These are phyloP conservation scores for Mytilinidion resinicola DNA, from an alignment of 495 filamentous ascomycete genomes.

Conservation along the genomic window DNA sequence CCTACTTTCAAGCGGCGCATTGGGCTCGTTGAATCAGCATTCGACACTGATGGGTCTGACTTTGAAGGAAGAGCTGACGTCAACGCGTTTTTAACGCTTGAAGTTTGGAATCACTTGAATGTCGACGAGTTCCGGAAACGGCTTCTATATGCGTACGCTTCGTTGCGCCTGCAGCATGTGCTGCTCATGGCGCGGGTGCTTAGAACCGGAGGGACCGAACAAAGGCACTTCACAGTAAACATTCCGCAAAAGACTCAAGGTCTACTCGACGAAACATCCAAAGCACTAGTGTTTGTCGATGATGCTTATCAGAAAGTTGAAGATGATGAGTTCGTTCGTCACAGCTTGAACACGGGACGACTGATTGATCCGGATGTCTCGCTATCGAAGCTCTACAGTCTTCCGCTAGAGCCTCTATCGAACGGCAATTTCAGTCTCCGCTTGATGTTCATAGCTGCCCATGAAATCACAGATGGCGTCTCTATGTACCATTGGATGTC, in stretches of 20 bases:
- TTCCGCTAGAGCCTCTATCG: constrained; percentile 18
- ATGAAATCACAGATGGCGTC: constrained; percentile 34
- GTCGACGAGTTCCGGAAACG: constrained; percentile 22
- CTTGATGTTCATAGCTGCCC: constrained; percentile 28
- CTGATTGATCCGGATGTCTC: constrained; percentile 28
- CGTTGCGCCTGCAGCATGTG: constrained; percentile 31
- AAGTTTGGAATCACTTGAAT: constrained; percentile 13
- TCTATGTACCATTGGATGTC: constrained; percentile 32
- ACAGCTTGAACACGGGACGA: constrained; percentile 31
- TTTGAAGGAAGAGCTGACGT: constrained; percentile 26
- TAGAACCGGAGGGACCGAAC: neutral
- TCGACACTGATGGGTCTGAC: constrained; percentile 24
- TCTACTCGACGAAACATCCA: constrained; percentile 11
- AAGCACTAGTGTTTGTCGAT: constrained; percentile 29
- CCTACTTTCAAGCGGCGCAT: constrained; percentile 12
- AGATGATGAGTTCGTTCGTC: constrained; percentile 28
- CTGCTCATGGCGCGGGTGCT: constrained; percentile 28
- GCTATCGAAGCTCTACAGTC: constrained; percentile 32
- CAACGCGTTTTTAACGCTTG: constrained; percentile 18
- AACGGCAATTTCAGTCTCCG: constrained; percentile 23
- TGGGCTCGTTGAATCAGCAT: constrained; percentile 25
- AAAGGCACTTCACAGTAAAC: constrained; percentile 26
- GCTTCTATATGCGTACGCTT: constrained; percentile 34
- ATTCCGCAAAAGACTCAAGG: constrained; percentile 10
- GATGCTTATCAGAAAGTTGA: constrained; percentile 31